Evolutionary conservation across 352 stramenopile species (phyloP), one percentile per base, ranked within the genome.

Genomic region (Phytopythium aichiense): DNA sequence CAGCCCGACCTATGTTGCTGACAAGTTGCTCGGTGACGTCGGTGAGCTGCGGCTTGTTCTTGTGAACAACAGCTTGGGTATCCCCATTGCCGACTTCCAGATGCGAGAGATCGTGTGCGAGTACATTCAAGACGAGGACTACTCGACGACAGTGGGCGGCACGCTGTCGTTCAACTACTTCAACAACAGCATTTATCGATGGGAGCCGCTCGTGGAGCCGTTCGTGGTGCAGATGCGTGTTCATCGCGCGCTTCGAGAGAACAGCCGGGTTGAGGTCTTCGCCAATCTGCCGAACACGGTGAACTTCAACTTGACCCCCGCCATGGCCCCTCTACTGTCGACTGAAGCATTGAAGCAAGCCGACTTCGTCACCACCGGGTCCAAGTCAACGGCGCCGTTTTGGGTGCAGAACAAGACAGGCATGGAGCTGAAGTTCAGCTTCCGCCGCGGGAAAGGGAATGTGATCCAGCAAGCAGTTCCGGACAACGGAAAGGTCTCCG

Each of bases 151-250:
- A 11, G 66, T 92, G 46, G 87, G 87, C 16, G 84, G 79, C 7
- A 92, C 89, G 20, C 40, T 96, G 53, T 79, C 86, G 30, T 81
- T 93, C 60, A 93, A 94, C 61, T 96, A 94, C 62, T 96, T 96
- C 68, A 96, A 96, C 73, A 96, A 96, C 68, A 94, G 87, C 56
- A 96, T 96, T 60, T 96, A 96, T 56, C 80, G 85, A 55, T 96
- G 87, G 87, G 87, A 96, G 62, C 87, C 87, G 23, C 67, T 96
- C 3, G 72, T 96, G 16, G 87, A 96, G 56, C 87, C 87, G 22
- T 94, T 96, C 52, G 73, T 89, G 22, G 67, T 84, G 13, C 85
- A 96, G 64, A 77, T 94, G 60, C 82, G 82, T 42, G 74, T 91
- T 22, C 77, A 89, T 65, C 80, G 83, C 4, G 73, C 74, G 23